Percentiles rank a stretch among this genome's conserved stretches.
These are phyloP conservation scores for Mimosa pudica DNA, from an alignment of 306 rosid species.

Conservation along the genomic window DNA sequence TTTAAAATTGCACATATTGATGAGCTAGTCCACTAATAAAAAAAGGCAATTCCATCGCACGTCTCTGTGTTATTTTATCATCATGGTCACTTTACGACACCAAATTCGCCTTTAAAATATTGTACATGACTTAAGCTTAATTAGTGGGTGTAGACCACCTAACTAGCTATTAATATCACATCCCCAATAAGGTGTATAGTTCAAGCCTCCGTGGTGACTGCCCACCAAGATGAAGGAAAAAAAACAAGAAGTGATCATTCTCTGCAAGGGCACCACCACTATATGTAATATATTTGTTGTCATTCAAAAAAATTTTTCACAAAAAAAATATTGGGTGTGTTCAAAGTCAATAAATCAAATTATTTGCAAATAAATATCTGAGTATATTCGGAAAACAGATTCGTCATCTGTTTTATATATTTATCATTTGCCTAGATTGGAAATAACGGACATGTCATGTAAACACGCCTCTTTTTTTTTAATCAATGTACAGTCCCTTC, in stretches of 20 bases:
- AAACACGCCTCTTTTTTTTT: not conserved
- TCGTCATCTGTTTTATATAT: not conserved
- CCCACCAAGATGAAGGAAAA: conserved; percentile 34
- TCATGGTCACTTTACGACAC: conserved; percentile 52
- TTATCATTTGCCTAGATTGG: not conserved
- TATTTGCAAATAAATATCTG: not conserved
- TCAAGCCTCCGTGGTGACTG: conserved; percentile 28
- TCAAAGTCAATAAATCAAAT: not conserved
- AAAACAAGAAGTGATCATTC: conserved; percentile 20
- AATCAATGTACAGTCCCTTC: not conserved
- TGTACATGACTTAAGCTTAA: conserved; percentile 24
- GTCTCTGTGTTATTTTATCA: conserved; percentile 70
- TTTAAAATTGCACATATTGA: not conserved
- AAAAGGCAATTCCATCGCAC: conserved; percentile 45
- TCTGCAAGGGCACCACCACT: conserved; percentile 33
- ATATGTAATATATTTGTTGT: not conserved
- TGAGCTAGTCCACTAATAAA: not conserved
- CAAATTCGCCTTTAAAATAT: conserved; percentile 14
- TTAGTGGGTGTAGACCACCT: conserved; percentile 51
- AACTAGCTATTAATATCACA: conserved; percentile 25
- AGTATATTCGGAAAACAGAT: not conserved
- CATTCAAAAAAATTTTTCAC: not conserved
- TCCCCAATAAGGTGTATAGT: conserved; percentile 28
- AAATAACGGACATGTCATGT: conserved; percentile 41
- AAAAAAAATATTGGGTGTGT: not conserved